phyloP scores from a whole-genome alignment of 805 yeast species.

The Yarrowia hollandica region DNA sequence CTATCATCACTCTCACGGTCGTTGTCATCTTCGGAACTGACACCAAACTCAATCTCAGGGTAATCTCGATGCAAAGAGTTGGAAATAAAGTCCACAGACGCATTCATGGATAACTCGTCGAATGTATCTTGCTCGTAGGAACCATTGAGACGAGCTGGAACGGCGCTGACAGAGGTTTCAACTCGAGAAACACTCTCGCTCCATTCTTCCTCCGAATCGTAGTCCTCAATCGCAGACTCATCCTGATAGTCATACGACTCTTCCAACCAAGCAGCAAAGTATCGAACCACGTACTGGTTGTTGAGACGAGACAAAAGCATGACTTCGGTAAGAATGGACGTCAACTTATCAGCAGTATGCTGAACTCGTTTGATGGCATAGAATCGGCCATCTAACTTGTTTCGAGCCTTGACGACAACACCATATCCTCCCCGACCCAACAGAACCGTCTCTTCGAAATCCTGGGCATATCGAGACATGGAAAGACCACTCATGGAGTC shows the following conservation, averaged over 20 bases:
- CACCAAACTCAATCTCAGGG: slow-evolving; percentile 37
- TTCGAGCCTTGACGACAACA: slow-evolving; percentile 95
- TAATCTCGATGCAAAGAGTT: slow-evolving; percentile 34
- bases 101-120: slow-evolving; percentile 33
- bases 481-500: slow-evolving; percentile 31
- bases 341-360: slow-evolving; percentile 75
- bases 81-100: slow-evolving; percentile 37
- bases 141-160: slow-evolving; percentile 14
- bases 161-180: slow-evolving; percentile 13
- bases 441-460: slow-evolving; percentile 90
- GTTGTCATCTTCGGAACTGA: slow-evolving; percentile 32
- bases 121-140: background rate
- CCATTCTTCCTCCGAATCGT: slow-evolving; percentile 36
- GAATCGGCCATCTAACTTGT: slow-evolving; percentile 87
- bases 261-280: slow-evolving; percentile 97
- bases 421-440: slow-evolving; percentile 97
- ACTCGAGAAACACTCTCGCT: slow-evolving; percentile 14
- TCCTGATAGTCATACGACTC: slow-evolving; percentile 51
- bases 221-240: slow-evolving; percentile 40
- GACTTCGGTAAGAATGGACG: slow-evolving; percentile 85
- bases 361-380: slow-evolving; percentile 92
- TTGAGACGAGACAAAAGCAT: slow-evolving; percentile 86
- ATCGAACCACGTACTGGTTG: slow-evolving; percentile 93
- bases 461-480: slow-evolving; percentile 74
- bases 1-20: slow-evolving; percentile 15